Percentiles rank a stretch among this genome's conserved stretches.
phyloP scores from a whole-genome alignment of 108 stramenopile species.

The Pelagomonas calceolata region DNA sequence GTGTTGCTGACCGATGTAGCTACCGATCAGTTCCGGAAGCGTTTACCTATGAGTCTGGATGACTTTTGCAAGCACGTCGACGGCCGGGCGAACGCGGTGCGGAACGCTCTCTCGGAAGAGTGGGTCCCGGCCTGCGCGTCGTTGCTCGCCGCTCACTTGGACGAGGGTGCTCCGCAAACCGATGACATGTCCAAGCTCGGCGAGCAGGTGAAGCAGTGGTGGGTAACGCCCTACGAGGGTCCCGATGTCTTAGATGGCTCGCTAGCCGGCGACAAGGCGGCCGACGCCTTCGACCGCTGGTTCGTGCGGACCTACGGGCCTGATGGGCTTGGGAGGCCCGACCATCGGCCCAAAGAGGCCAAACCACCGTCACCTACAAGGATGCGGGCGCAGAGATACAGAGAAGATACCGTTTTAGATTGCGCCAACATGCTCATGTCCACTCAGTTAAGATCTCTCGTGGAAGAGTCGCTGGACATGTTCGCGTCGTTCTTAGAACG shows the following conservation, averaged over 20 bases:
- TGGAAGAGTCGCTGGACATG: conserved; percentile 13
- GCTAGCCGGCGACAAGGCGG: neutral
- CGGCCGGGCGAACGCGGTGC: conserved; percentile 27
- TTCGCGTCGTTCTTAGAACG: conserved; percentile 21
- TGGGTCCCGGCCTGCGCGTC: conserved; percentile 29
- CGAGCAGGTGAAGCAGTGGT: conserved; percentile 9
- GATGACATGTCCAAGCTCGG: neutral
- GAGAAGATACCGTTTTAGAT: conserved; percentile 17
- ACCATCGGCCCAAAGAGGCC: neutral
- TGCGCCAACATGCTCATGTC: conserved; percentile 42
- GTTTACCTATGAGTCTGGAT: conserved; percentile 29
- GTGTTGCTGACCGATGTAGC: conserved; percentile 35
- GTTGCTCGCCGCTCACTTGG: conserved; percentile 20
- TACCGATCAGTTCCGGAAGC: conserved; percentile 17
- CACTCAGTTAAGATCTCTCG: conserved; percentile 20
- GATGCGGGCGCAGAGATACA: neutral
- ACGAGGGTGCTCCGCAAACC: neutral
- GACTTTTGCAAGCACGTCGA: conserved; percentile 35
- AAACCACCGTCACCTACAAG: neutral
- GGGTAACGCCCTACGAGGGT: neutral
- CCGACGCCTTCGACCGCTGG: neutral
- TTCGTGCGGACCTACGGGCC: no score
- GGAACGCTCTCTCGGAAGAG: conserved; percentile 34
- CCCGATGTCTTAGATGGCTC: conserved; percentile 6
- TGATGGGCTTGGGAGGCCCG: neutral